Evolutionary conservation across 805 yeast genomes (phyloP).

Genomic region (Nakazawaea laoshanensis): DNA sequence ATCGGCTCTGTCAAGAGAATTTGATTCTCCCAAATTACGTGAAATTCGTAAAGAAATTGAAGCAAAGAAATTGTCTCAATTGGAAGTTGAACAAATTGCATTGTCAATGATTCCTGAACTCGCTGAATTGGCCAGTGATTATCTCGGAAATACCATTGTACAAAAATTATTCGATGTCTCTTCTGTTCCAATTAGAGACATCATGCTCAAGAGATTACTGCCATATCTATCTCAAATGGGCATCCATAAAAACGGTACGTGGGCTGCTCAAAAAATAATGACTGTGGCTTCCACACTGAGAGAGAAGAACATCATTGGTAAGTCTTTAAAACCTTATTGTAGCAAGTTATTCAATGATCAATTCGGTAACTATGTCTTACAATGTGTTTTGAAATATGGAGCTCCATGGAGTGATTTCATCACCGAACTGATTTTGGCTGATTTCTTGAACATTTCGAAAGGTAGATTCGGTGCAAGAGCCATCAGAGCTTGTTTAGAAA

Average conservation of each 20-base stretch:
- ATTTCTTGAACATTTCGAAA: conserved; percentile 72
- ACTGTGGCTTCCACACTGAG: conserved; percentile 57
- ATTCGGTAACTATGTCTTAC: conserved; percentile 93
- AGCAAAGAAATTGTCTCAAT: conserved; percentile 37
- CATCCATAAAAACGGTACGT: conserved; percentile 95
- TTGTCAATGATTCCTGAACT: conserved; percentile 80
- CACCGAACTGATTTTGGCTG: conserved; percentile 70
- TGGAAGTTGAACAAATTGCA: conserved; percentile 75
- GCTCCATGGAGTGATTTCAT: conserved; percentile 85
- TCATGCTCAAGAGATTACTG: conserved; percentile 70
- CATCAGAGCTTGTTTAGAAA: conserved; percentile 85
- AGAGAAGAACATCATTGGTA: conserved; percentile 58
- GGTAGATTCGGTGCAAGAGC: conserved; percentile 96
- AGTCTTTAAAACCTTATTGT: conserved; percentile 69
- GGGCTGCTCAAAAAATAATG: conserved; percentile 98
- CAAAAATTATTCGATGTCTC: conserved; percentile 79
- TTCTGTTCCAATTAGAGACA: conserved; percentile 62
- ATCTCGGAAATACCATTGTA: conserved; percentile 90
- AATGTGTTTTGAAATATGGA: conserved; percentile 87
- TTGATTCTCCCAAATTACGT: conserved; percentile 82
- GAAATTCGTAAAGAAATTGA: conserved; percentile 77
- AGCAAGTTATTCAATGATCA: conserved; percentile 88
- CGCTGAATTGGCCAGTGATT: conserved; percentile 87
- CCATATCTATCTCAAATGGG: conserved; percentile 87
- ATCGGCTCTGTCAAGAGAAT: conserved; percentile 56